phyloP scores from a whole-genome alignment of 2,329 filamentous ascomycete species.

The Epichloe glyceriae region DNA sequence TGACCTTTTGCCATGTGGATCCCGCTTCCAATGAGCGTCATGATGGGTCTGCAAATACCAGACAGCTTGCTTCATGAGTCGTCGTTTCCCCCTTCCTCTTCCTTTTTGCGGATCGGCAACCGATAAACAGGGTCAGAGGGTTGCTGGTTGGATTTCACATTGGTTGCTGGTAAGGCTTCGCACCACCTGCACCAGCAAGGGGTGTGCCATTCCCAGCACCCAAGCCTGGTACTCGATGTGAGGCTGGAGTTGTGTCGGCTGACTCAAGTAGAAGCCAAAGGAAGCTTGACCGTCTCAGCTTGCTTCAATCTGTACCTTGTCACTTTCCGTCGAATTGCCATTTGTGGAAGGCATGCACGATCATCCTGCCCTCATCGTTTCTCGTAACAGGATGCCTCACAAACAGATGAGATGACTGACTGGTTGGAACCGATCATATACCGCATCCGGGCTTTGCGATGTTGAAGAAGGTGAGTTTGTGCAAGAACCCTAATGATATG shows the following conservation, averaged over 20 bases:
- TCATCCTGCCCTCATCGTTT: neutral
- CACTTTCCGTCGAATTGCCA: neutral
- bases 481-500: no score
- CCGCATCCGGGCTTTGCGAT: no score
- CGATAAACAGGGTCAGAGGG: neutral
- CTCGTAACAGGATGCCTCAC: neutral
- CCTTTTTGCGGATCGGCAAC: neutral
- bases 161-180: no score
- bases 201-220: no score
- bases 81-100: neutral
- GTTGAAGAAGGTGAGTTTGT: no score
- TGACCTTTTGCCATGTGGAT: neutral
- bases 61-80: neutral
- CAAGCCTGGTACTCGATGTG: no score
- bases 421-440: no score
- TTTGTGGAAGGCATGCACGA: slow-evolving; percentile 1
- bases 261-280: no score
- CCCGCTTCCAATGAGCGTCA: neutral
- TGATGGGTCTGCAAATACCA: neutral
- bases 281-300: no score
- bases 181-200: no score
- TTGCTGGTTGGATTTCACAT: neutral
- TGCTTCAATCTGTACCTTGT: neutral
- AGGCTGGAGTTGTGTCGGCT: no score
- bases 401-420: neutral